phyloP scores from a whole-genome alignment of 176 grass and related monocot species.

The Carex cristatella region DNA sequence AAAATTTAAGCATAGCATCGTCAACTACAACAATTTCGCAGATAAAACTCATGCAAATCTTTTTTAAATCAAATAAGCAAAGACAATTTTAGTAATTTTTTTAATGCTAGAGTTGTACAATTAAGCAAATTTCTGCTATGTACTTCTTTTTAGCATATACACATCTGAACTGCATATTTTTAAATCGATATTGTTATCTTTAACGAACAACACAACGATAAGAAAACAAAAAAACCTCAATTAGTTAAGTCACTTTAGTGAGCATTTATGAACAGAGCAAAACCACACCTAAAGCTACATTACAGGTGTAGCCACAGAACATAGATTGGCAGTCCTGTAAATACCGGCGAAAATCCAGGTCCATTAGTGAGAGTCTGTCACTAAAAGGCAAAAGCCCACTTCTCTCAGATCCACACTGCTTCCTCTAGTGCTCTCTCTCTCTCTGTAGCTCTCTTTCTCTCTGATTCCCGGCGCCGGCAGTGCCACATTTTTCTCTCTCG shows the following conservation, averaged over 20 bases:
- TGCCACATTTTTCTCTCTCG: not conserved
- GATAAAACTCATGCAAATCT: not conserved
- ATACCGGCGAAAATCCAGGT: not conserved
- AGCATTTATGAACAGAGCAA: not conserved
- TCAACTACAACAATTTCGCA: not conserved
- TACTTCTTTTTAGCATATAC: no score
- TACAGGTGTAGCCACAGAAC: not conserved
- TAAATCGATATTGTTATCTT: not conserved
- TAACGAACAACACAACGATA: not conserved
- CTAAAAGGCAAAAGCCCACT: not conserved
- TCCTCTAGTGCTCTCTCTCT: not conserved
- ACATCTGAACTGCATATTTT: not conserved
- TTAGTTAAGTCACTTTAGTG: not conserved
- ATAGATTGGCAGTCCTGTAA: slow-evolving; percentile 5
- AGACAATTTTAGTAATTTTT: not conserved
- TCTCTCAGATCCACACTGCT: not conserved
- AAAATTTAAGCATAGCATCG: not conserved
- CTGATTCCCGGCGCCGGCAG: not conserved
- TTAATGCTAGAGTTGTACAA: not conserved
- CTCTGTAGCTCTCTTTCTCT: not conserved
- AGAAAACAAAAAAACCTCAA: not conserved
- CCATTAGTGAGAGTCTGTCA: not conserved
- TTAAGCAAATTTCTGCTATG: not conserved
- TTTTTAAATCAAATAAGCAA: not conserved
- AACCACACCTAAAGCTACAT: slow-evolving; percentile 1